phyloP scores from a whole-genome alignment of 139 green algal species.

The Coelastrella sp. region DNA sequence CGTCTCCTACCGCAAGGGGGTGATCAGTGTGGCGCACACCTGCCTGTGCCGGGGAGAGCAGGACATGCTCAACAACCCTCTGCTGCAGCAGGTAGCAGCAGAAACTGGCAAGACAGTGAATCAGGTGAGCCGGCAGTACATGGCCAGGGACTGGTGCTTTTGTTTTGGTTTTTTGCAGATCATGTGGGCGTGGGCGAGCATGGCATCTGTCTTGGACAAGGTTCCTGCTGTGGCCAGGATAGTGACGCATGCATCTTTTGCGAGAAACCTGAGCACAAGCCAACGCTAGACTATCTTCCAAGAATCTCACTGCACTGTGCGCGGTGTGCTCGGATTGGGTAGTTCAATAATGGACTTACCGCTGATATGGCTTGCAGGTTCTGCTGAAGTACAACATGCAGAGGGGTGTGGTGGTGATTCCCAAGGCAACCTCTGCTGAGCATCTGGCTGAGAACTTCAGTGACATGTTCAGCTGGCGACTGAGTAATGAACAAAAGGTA shows the following conservation, averaged over 20 bases:
- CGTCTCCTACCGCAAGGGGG: conserved; percentile 75
- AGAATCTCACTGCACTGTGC: no score
- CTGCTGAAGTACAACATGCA: conserved; percentile 89
- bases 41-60: conserved; percentile 61
- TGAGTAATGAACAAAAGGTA: conserved; percentile 46
- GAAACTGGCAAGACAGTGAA: conserved; percentile 62
- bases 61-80: conserved; percentile 56
- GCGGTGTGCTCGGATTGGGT: no score
- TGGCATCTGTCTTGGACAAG: neutral
- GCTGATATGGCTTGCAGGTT: conserved; percentile 66
- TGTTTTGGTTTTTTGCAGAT: neutral
- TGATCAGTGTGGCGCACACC: conserved; percentile 79
- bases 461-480: conserved; percentile 65
- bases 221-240: neutral
- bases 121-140: conserved; percentile 54
- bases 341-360: neutral
- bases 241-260: neutral
- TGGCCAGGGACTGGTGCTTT: neutral
- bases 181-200: neutral
- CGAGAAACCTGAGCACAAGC: no score
- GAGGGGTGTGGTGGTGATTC: conserved; percentile 82
- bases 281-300: no score
- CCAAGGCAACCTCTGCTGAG: conserved; percentile 58
- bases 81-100: conserved; percentile 66
- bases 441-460: conserved; percentile 71